Conservation (phyloP, 2,329 filamentous ascomycete species). For the Samsoniella hepiali region DNA sequence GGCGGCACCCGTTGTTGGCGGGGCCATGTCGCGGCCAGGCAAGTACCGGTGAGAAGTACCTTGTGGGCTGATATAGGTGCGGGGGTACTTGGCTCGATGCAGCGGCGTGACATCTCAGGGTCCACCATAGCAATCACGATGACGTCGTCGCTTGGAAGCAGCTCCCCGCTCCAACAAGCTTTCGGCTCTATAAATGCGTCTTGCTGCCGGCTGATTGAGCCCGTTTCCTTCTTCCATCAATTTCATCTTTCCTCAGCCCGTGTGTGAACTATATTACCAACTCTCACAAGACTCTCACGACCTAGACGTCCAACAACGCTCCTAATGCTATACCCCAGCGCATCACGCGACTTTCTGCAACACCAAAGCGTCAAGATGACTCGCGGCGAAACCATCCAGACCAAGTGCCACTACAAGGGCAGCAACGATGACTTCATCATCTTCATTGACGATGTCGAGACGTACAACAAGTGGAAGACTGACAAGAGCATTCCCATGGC, state of each 20-base stretch:
- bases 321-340: constrained; percentile 22
- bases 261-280: background rate
- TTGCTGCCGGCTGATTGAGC: background rate
- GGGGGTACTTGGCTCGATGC: background rate
- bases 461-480: constrained; percentile 75
- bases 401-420: constrained; percentile 87
- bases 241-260: constrained; percentile 14
- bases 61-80: background rate
- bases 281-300: background rate
- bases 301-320: constrained; percentile 18
- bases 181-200: constrained; percentile 17
- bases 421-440: constrained; percentile 55
- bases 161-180: constrained; percentile 16
- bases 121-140: constrained; percentile 17
- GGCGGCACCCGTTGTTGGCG: constrained; percentile 13
- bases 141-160: constrained; percentile 17
- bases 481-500: constrained; percentile 77
- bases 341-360: constrained; percentile 19
- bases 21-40: background rate
- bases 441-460: constrained; percentile 57
- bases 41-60: constrained; percentile 6
- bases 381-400: constrained; percentile 66
- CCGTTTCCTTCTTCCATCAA: constrained; percentile 9
- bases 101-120: constrained; percentile 12
- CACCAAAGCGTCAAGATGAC: constrained; percentile 51